Conservation (phyloP, 306 rosid species). For the apple (Malus domestica) region ASM211411v1 NC_041804.1:8491001-8491500, state of each 20-base stretch:
- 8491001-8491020: neutral
- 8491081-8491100: neutral
- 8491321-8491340: neutral
- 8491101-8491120: neutral
- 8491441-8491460: neutral
- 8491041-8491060: neutral
- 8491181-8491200: neutral
- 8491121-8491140: neutral
- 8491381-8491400: neutral
- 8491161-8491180: neutral
- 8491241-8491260: neutral
- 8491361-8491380: neutral
- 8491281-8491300: neutral
- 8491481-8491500: constrained; percentile 41
- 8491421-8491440: neutral
- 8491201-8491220: neutral
- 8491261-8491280: neutral
- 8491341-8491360: neutral
- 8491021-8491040: neutral
- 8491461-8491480: constrained; percentile 53
- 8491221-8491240: neutral
- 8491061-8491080: neutral
- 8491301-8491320: neutral
- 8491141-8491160: neutral
- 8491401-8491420: neutral